Conservation (phyloP, 495 filamentous ascomycete species). For the Tuber indicum region DNA sequence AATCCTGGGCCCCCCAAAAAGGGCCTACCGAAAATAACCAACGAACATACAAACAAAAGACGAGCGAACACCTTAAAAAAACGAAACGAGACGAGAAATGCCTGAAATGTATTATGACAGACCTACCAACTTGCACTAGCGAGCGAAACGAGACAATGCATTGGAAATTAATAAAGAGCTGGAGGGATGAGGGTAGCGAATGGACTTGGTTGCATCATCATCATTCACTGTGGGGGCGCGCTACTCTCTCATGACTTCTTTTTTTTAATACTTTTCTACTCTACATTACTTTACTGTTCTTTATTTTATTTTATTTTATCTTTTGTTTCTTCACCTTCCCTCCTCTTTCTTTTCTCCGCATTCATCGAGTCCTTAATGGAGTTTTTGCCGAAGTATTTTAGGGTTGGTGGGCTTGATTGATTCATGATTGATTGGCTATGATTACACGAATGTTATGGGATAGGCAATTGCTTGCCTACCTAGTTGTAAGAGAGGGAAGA, state of each 20-base stretch:
- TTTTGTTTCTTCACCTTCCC: background rate
- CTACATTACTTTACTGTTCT: slow-evolving; percentile 1
- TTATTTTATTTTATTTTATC: background rate
- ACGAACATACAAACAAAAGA: background rate
- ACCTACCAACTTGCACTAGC: background rate
- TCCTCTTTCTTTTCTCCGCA: background rate
- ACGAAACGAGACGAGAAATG: background rate
- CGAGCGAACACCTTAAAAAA: background rate
- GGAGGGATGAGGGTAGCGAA: background rate
- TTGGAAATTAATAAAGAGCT: background rate
- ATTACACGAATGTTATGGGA: background rate
- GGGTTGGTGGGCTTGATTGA: background rate
- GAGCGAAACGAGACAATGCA: background rate
- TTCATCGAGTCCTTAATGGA: slow-evolving; percentile 1
- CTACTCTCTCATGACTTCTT: background rate
- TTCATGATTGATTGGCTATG: background rate
- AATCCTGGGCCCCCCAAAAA: background rate
- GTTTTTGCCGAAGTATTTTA: background rate
- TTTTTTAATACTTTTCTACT: background rate
- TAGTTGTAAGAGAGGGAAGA: background rate
- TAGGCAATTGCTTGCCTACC: background rate
- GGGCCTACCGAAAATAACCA: background rate
- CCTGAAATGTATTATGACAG: background rate
- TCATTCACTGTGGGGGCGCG: background rate
- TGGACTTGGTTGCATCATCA: slow-evolving; percentile 1